These are phyloP conservation scores for Sporothrix curviconia DNA, from an alignment of 2,329 filamentous ascomycete species.

Conservation along the genomic window DNA sequence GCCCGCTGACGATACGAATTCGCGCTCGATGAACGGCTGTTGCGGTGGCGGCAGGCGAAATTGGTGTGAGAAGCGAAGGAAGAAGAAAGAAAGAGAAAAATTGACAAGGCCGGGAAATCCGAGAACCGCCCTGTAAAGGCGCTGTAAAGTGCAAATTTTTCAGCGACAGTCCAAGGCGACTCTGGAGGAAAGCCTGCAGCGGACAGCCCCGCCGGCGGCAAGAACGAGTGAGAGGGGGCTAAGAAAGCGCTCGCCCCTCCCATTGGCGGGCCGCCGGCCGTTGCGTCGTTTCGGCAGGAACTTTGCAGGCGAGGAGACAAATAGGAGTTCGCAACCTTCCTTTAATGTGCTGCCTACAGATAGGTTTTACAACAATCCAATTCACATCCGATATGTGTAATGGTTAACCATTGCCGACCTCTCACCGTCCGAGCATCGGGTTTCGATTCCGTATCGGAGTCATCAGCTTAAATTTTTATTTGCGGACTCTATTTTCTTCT, in stretches of 20 bases:
- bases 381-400: constrained; percentile 21
- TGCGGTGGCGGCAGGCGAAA: background rate
- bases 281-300: constrained; percentile 11
- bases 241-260: no score
- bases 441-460: constrained; percentile 22
- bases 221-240: background rate
- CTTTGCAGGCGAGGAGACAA: no score
- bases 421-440: constrained; percentile 21
- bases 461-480: constrained; percentile 1
- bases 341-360: no score
- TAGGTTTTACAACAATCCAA: background rate
- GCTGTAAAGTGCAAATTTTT: background rate
- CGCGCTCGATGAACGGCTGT: constrained; percentile 17
- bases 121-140: no score
- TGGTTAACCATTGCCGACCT: constrained; percentile 21
- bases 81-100: constrained; percentile 1
- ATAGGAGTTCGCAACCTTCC: no score
- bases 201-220: constrained; percentile 1
- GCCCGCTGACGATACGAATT: constrained; percentile 16
- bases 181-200: background rate
- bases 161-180: background rate
- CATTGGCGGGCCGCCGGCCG: constrained; percentile 1
- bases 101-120: no score
- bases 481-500: background rate
- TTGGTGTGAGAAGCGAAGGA: background rate